phyloP scores from a whole-genome alignment of 352 stramenopile species.

The Thalassiosira mediterranea region DNA sequence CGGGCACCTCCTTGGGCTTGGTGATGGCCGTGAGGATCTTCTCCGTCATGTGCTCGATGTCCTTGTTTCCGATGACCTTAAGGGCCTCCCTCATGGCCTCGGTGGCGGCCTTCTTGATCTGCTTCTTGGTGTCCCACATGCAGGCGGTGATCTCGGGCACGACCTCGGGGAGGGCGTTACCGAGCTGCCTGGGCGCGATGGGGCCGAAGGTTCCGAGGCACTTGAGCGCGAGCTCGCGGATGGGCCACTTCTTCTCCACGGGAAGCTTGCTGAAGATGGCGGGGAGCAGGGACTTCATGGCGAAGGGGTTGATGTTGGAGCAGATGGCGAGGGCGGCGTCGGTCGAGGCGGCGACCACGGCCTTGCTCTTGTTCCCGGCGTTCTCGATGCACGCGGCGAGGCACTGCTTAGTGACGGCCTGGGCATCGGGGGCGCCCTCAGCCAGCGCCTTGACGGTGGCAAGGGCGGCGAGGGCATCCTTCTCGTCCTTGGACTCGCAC shows the following conservation, averaged over 20 bases:
- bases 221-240: constrained; percentile 94
- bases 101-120: constrained; percentile 94
- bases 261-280: constrained; percentile 87
- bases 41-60: constrained; percentile 99
- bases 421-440: constrained; percentile 61
- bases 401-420: constrained; percentile 74
- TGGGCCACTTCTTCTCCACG: constrained; percentile 94
- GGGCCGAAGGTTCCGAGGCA: constrained; percentile 91
- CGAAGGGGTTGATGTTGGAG: constrained; percentile 85
- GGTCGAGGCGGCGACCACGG: constrained; percentile 73
- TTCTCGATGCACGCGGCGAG: constrained; percentile 80
- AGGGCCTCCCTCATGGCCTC: constrained; percentile 94
- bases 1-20: constrained; percentile 95
- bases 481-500: constrained; percentile 72
- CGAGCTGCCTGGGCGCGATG: constrained; percentile 93
- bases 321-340: constrained; percentile 76
- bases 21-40: constrained; percentile 96
- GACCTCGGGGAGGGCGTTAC: constrained; percentile 94
- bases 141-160: constrained; percentile 96
- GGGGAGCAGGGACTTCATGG: constrained; percentile 88
- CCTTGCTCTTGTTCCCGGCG: constrained; percentile 72
- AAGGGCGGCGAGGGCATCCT: constrained; percentile 70
- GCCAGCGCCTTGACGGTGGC: constrained; percentile 71
- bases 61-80: constrained; percentile 97
- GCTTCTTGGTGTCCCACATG: constrained; percentile 99